Base-by-base conservation (phyloP, 371 early-diverging fungal genomes). In the Mucor ambiguus region DNA sequence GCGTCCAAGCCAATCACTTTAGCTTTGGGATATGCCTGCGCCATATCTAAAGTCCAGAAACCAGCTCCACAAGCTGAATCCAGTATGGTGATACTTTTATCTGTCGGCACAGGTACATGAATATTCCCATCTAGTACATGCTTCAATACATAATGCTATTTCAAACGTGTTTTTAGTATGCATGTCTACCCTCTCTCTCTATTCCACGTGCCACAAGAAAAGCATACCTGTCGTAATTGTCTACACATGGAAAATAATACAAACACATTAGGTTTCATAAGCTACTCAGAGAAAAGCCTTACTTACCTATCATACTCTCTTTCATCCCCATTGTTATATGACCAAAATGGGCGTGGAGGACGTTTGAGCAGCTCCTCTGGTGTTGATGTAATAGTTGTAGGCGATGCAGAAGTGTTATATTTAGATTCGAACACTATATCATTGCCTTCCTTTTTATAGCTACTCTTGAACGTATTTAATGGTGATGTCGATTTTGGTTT, bases 31-130 rank as follows among this genome's bases (percentile, higher is more conserved):
- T 62, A 72, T 14, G 63, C 32, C 28, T 67, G 49, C 8, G 69
- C 69, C 57, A 72, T 72, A 35, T 75, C 75, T 22, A 67, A 46
- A n/a, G 75, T 65, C 75, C 75, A 75, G 48, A 75, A 57, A 2
- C 75, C 75, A 29, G 60, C 73, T 16, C 73, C 73, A 49, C 73
- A 73, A 16, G 63, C 73, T 26, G 63, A 52, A 28, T 73, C 69
- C 1, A 73, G 48, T 32, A 73, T 49, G 3, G 57, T 66, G 6
- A 59, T 48, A 6, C 59, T 52, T 16, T 49, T 44, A 55, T 62
- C 61, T 22, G 37, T 46, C n/a, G 56, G 4, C 4, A 69, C 24
- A n/a, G 69, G 66, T 22, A 69, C 66, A 55, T 73, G 69, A 11
- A 73, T 54, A 63, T 73, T 73, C 12, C 73, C 73, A 8, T 54